Conservation (phyloP, 495 filamentous ascomycete species). For the Aspergillus asperescens region DNA sequence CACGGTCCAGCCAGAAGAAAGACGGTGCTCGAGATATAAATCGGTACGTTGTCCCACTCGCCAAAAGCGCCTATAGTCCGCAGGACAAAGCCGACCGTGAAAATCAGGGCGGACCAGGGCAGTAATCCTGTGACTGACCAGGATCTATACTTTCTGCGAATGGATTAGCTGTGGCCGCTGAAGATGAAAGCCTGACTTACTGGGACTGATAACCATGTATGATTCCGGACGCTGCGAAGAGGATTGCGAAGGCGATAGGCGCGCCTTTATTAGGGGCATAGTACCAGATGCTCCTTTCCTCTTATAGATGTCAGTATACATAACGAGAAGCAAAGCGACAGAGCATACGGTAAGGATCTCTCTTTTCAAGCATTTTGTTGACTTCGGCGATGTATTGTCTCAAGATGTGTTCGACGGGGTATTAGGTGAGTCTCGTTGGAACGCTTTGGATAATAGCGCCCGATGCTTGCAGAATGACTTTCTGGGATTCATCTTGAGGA, state of each 20-base stretch:
- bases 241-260: constrained; percentile 59
- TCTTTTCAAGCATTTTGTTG: constrained; percentile 11
- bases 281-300: constrained; percentile 55
- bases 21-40: constrained; percentile 57
- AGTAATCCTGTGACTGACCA: constrained; percentile 52
- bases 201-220: constrained; percentile 59
- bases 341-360: constrained; percentile 17
- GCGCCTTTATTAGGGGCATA: constrained; percentile 73
- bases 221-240: constrained; percentile 55
- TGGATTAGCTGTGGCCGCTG: not conserved
- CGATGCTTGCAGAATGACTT: not conserved
- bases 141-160: constrained; percentile 37
- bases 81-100: constrained; percentile 55
- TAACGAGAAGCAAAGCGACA: not conserved
- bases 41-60: constrained; percentile 49
- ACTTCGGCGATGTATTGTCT: not conserved
- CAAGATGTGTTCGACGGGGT: not conserved
- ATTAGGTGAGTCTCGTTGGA: not conserved
- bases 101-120: constrained; percentile 47
- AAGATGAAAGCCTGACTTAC: constrained; percentile 27
- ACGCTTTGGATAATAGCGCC: not conserved
- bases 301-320: constrained; percentile 21
- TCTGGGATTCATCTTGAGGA: not conserved
- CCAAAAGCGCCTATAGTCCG: constrained; percentile 53
- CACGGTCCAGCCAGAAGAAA: constrained; percentile 63